Conservation (phyloP, 2,329 filamentous ascomycete genomes). For the Penicillium crustosum region DNA sequence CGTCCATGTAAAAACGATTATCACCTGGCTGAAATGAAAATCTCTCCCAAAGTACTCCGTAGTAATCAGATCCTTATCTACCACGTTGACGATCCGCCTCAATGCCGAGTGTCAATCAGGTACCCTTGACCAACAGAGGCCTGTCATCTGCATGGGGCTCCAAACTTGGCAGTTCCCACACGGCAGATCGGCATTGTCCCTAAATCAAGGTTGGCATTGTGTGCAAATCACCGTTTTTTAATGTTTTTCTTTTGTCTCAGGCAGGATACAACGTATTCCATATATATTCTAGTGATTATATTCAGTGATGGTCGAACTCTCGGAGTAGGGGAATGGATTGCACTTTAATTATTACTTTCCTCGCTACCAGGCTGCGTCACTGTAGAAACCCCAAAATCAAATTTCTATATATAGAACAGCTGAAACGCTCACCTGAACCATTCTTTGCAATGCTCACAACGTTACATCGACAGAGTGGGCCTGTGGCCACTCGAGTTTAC, state of each 20-base stretch:
- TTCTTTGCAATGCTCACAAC: neutral
- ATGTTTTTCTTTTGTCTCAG: neutral
- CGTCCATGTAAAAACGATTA: neutral
- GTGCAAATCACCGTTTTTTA: constrained; percentile 23
- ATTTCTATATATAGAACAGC: constrained; percentile 15
- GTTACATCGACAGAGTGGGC: neutral
- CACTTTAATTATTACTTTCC: too few relatives aligned
- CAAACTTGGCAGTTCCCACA: constrained; percentile 37
- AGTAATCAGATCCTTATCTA: constrained; percentile 11
- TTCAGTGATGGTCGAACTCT: neutral
- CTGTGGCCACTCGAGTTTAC: neutral
- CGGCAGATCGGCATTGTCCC: constrained; percentile 41
- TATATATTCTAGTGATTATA: neutral
- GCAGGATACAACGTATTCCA: neutral
- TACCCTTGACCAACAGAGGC: constrained; percentile 16
- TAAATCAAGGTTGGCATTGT: constrained; percentile 22
- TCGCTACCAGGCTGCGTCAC: neutral
- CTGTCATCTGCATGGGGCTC: constrained; percentile 39
- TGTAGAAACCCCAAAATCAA: neutral
- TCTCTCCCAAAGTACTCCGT: neutral
- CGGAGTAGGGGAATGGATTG: neutral
- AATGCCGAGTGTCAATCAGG: constrained; percentile 19
- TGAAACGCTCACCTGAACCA: constrained; percentile 14
- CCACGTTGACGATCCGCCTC: constrained; percentile 14
- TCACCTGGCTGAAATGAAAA: constrained; percentile 2